Evolutionary conservation across 352 stramenopile genomes (phyloP), one percentile per base, ranked within the genome.

Genomic region (Pythium brachiatum): DNA sequence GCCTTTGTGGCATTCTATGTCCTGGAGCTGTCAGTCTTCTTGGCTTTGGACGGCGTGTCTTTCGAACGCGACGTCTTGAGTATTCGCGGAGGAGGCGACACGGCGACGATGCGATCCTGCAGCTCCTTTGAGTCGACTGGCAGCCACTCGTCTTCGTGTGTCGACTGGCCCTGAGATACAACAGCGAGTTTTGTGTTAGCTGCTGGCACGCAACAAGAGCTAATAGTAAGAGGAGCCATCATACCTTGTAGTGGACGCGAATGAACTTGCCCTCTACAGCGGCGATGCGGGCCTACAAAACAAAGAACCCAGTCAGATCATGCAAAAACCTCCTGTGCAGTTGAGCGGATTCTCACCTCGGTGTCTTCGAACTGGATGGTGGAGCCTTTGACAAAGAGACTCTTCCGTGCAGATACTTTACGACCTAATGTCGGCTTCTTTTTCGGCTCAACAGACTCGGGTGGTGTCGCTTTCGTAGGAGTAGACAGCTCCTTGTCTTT

Each of bases 241-340:
- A 29, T 46, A 88, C 82, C 68, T 92, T 92, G 70, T 92, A 92
- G 47, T 92, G 85, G 8, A 94, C 66, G 16, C 85, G 83, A 56
- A 92, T 79, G 44, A 81, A 89, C 32, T 86, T 85, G 67, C 83
- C 83, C 38, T 91, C 75, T 6, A 94, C 75, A 1, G 81, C 82
- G 2, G 70, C 76, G 23, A 94, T 70, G 51, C 81, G 85, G 3
- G 80, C 84, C 81, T 92, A 3, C 39, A 27, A 41, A 18, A 18
- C 23, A n/a, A 27, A 46, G 12, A n/a, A n/a, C n/a, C n/a, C 18
- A 12, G 15, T 38, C 2, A 36, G 16, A 51, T 34, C 20, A 11
- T 9, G 8, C 4, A 15, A 32, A 29, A 11, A 0, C 23, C 38
- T 11, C 1, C 18, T 21, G 15, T 16, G 4, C 47, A 20, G n/a